Evolutionary conservation across 2,329 filamentous ascomycete genomes (phyloP).

Genomic region (Neocatenulostroma microsporum): DNA sequence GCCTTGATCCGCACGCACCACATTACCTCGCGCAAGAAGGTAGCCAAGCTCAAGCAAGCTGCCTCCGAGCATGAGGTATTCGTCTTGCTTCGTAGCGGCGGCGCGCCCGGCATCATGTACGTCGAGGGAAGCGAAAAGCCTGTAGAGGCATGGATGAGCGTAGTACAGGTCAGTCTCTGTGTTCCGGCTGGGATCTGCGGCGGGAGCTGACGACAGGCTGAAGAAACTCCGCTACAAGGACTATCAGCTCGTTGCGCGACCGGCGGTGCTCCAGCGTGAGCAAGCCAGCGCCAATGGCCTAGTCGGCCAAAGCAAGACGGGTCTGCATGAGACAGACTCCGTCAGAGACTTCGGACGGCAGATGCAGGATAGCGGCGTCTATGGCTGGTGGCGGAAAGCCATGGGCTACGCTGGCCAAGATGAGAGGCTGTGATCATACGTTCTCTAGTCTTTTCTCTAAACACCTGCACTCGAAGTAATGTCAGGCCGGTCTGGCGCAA

Average conservation of each 20-base stretch:
- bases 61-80: slow-evolving; percentile 54
- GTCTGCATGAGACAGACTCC: slow-evolving; percentile 51
- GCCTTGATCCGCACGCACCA: slow-evolving; percentile 71
- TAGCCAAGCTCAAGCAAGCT: slow-evolving; percentile 55
- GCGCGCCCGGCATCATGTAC: slow-evolving; percentile 70
- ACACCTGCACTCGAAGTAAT: too few relatives aligned
- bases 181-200: too few relatives aligned
- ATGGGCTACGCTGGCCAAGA: slow-evolving; percentile 48
- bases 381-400: slow-evolving; percentile 58
- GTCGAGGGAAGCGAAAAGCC: slow-evolving; percentile 54
- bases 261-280: too few relatives aligned
- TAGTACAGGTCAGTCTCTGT: slow-evolving; percentile 57
- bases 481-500: too few relatives aligned
- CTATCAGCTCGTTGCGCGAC: slow-evolving; percentile 55
- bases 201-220: background rate
- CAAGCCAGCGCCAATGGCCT: too few relatives aligned
- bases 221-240: slow-evolving; percentile 61
- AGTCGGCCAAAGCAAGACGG: too few relatives aligned
- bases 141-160: slow-evolving; percentile 56
- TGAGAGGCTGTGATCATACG: slow-evolving; percentile 16
- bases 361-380: slow-evolving; percentile 55
- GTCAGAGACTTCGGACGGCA: slow-evolving; percentile 56
- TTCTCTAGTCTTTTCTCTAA: too few relatives aligned
- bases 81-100: slow-evolving; percentile 59
- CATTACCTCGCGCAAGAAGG: slow-evolving; percentile 72